phyloP scores from a whole-genome alignment of 148 eudicot genomes.

The Camellia japonica region DNA sequence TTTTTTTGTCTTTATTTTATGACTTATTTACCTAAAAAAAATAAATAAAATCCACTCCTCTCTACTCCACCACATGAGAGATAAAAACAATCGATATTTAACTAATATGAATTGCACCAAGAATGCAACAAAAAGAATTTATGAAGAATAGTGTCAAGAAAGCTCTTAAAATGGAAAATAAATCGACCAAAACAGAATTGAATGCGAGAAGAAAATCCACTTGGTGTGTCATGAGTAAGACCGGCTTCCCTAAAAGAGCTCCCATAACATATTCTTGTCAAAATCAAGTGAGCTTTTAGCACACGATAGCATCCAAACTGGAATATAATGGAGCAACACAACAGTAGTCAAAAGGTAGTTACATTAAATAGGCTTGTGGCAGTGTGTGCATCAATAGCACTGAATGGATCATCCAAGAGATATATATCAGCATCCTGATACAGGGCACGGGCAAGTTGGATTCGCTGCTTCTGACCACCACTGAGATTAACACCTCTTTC shows the following conservation, averaged over 20 bases:
- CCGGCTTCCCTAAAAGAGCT: constrained; percentile 74
- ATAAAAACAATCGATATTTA: background rate
- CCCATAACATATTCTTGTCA: constrained; percentile 85
- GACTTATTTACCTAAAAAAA: no score
- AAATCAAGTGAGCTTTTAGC: constrained; percentile 6
- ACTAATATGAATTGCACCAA: background rate
- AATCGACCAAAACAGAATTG: constrained; percentile 73
- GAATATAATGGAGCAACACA: background rate
- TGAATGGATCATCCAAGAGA: constrained; percentile 93
- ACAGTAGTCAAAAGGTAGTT: constrained; percentile 4
- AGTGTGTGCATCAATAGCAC: constrained; percentile 97
- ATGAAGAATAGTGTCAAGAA: background rate
- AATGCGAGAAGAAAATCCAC: constrained; percentile 96
- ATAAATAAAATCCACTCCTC: background rate
- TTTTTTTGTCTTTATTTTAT: no score
- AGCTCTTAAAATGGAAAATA: background rate
- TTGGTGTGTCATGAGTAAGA: constrained; percentile 92
- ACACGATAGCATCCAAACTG: background rate
- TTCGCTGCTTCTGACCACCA: constrained; percentile 94
- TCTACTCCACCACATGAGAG: background rate
- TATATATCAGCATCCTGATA: constrained; percentile 84
- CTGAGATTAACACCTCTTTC: constrained; percentile 95
- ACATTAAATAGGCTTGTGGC: constrained; percentile 85
- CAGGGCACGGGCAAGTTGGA: constrained; percentile 92
- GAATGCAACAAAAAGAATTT: background rate